A percentile compares a stretch with the other conserved stretches of the same genome.
Evolutionary conservation across 768 basidiomycete species (phyloP).

Genomic region (Rhizopogon roseolus): DNA sequence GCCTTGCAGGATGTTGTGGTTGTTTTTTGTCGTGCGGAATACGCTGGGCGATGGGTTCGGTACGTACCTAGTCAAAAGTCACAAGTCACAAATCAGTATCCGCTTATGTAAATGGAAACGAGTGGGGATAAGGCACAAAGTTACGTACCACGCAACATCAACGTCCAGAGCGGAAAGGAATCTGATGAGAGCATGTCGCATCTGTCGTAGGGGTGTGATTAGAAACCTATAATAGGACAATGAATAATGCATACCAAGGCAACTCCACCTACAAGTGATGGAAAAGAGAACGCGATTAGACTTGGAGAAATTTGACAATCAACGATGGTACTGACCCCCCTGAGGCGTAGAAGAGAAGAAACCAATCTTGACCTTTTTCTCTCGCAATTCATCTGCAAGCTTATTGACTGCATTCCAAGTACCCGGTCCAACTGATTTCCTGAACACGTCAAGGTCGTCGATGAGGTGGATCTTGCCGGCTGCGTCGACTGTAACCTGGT

Average conservation of each 20-base stretch:
- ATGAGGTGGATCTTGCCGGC: constrained; percentile 83
- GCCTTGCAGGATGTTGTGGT: constrained; percentile 93
- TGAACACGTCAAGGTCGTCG: constrained; percentile 76
- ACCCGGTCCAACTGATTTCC: constrained; percentile 62
- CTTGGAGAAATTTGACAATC: constrained; percentile 6
- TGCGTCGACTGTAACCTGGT: constrained; percentile 86
- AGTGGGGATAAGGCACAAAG: background rate
- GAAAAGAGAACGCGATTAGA: constrained; percentile 20
- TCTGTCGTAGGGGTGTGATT: constrained; percentile 37
- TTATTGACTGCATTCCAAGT: constrained; percentile 82
- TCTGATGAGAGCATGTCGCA: constrained; percentile 92
- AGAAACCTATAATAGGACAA: constrained; percentile 2
- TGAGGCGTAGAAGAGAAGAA: constrained; percentile 97
- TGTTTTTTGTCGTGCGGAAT: constrained; percentile 93
- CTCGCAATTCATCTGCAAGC: constrained; percentile 78
- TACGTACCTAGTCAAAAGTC: constrained; percentile 56
- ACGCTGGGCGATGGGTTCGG: constrained; percentile 86
- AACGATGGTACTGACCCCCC: constrained; percentile 54
- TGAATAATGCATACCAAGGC: constrained; percentile 63
- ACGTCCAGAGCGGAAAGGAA: constrained; percentile 79
- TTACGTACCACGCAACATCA: constrained; percentile 73
- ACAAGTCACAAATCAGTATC: constrained; percentile 3
- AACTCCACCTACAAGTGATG: constrained; percentile 66
- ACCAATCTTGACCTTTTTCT: constrained; percentile 84
- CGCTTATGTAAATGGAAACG: background rate